Evolutionary conservation across 345 rosid species (phyloP), one percentile per base, ranked within the genome.

Genomic region (Bruguiera sexangula): DNA sequence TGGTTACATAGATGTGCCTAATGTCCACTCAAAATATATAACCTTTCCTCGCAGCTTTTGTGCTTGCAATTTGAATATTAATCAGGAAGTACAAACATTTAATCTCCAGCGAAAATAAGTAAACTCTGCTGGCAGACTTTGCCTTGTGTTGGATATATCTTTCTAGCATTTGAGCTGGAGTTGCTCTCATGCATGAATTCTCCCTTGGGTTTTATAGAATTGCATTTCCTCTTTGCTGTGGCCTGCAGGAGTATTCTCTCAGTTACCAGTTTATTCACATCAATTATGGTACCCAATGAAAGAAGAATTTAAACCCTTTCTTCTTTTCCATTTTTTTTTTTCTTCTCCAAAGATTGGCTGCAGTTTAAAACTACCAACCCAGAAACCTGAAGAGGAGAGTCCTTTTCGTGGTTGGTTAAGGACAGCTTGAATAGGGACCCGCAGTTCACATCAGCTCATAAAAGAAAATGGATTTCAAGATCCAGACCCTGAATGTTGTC

Each of bases 31-130:
- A 37, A 37, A 10, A 39, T 39, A 39, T 9, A 39, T 39, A 3
- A 39, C 10, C 48, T 39, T 39, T 39, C 48, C 48, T 9, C 3
- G 3, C 3, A 10, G 3, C 15, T 39, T 39, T 2, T 39, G 48
- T 55, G 4, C 4, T 39, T 39, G 48, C 36, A 89, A 81, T 91
- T 93, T 75, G 94, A 93, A 55, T 93, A 93, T 72, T 96, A 91
- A 69, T 89, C 94, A 3, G 94, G 94, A 75, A 93, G 85, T 77
- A 85, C 90, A 37, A 85, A 75, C 69, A 85, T 93, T 69, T 39
- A 37, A 39, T 39, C 15, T 39, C 15, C 15, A 39, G 15, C 3
- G 2, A 8, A 39, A 39, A 39, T 39, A 9, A 9, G 46, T 9
- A 9, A 39, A 10, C 46, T 8, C 10, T 39, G 15, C 15, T 0